Conservation (phyloP, 2,329 filamentous ascomycete species). For the Xylaria polymorpha region DNA sequence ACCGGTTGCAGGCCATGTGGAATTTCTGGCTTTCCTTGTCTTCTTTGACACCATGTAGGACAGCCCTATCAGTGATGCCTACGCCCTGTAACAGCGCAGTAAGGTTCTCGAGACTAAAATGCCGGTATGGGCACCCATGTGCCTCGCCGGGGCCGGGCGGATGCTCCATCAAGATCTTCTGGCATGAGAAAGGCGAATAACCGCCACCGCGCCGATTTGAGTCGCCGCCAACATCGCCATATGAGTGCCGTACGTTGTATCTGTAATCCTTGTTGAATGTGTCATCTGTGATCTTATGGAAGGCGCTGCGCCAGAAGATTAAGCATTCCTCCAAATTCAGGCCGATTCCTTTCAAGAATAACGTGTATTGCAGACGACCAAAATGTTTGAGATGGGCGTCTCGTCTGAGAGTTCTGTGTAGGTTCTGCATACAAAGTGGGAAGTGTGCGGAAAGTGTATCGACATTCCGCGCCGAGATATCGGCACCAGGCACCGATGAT, state of each 20-base stretch:
- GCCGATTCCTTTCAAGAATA: conserved; percentile 97
- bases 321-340: conserved; percentile 91
- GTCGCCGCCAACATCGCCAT: conserved; percentile 95
- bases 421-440: conserved; percentile 92
- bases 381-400: conserved; percentile 94
- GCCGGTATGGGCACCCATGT: conserved; percentile 96
- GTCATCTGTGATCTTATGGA: conserved; percentile 90
- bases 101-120: conserved; percentile 90
- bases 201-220: conserved; percentile 85
- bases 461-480: conserved; percentile 82
- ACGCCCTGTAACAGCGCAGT: conserved; percentile 78
- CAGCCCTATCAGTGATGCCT: conserved; percentile 80
- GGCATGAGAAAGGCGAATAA: conserved; percentile 92
- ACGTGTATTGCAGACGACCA: conserved; percentile 90
- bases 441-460: conserved; percentile 84
- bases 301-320: conserved; percentile 88
- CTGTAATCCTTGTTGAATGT: conserved; percentile 97
- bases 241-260: conserved; percentile 95
- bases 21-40: conserved; percentile 90
- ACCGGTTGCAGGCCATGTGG: conserved; percentile 95
- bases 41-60: conserved; percentile 84
- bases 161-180: conserved; percentile 92
- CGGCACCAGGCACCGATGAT: conserved; percentile 73
- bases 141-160: conserved; percentile 87
- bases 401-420: conserved; percentile 86